A percentile compares a stretch with the other conserved stretches of the same genome.
Evolutionary conservation across 805 yeast species (phyloP).

Genomic region (Starmerella etchellsii): DNA sequence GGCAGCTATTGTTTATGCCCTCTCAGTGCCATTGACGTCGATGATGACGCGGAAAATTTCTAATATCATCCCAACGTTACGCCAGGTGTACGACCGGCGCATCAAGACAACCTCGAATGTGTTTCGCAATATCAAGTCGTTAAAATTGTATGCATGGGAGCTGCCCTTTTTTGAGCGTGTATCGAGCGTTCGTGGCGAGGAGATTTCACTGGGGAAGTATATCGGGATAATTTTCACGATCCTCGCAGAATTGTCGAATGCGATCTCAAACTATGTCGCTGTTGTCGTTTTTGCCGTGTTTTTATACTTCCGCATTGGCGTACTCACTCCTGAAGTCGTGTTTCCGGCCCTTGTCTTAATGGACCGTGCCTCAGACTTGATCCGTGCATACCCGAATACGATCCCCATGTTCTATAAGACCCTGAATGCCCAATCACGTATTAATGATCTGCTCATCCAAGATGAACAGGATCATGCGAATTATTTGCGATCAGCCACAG

Average conservation of each 20-base stretch:
- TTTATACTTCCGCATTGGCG: constrained; percentile 44
- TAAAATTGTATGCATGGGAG: constrained; percentile 84
- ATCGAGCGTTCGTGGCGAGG: neutral
- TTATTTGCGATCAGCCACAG: neutral
- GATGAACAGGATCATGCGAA: neutral
- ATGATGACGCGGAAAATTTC: constrained; percentile 23
- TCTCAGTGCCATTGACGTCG: constrained; percentile 78
- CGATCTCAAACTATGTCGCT: constrained; percentile 73
- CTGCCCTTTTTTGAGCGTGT: constrained; percentile 50
- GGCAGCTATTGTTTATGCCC: constrained; percentile 57
- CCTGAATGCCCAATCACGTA: constrained; percentile 11
- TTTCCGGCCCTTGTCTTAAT: constrained; percentile 44
- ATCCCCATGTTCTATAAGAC: constrained; percentile 7
- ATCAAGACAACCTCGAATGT: constrained; percentile 77
- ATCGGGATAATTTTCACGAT: neutral
- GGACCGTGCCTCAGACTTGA: constrained; percentile 40
- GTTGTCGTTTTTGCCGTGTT: constrained; percentile 76
- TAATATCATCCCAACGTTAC: constrained; percentile 62
- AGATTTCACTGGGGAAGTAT: neutral
- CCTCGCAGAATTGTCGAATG: constrained; percentile 58
- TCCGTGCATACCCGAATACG: constrained; percentile 5
- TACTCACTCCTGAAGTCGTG: constrained; percentile 77
- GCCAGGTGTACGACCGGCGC: constrained; percentile 69
- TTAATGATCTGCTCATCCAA: constrained; percentile 6
- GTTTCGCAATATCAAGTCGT: constrained; percentile 74